Evolutionary conservation across 1,284 basidiomycete species (phyloP).

Genomic region (Irpex sp.): DNA sequence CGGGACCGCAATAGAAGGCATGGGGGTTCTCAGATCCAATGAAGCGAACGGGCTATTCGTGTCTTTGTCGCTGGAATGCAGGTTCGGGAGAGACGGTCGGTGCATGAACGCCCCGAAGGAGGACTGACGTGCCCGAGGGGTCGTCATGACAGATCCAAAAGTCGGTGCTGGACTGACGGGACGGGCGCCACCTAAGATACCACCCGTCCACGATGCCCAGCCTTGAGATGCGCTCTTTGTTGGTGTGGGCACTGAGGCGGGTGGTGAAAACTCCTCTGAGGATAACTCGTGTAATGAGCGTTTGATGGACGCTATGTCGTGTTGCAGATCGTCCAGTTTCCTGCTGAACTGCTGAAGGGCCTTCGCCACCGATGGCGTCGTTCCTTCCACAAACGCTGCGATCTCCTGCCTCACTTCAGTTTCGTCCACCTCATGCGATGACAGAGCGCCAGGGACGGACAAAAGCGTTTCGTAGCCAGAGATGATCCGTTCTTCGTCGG

Average conservation of each 20-base stretch:
- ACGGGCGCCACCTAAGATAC: conserved; percentile 30
- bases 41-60: conserved; percentile 36
- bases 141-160: conserved; percentile 66
- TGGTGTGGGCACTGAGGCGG: conserved; percentile 9
- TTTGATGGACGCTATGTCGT: conserved; percentile 71
- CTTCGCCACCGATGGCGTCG: conserved; percentile 43
- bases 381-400: conserved; percentile 53
- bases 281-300: conserved; percentile 43
- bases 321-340: conserved; percentile 74
- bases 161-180: conserved; percentile 43
- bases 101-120: conserved; percentile 30
- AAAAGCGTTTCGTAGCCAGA: conserved; percentile 72
- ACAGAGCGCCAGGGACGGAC: conserved; percentile 48
- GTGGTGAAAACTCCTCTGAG: conserved; percentile 4
- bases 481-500: conserved; percentile 70
- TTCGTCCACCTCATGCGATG: conserved; percentile 26
- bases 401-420: conserved; percentile 49
- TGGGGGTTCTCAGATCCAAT: conserved; percentile 55
- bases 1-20: conserved; percentile 37
- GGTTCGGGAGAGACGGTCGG: not conserved
- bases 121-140: conserved; percentile 46
- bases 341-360: conserved; percentile 45
- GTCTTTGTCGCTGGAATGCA: not conserved
- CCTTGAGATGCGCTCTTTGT: conserved; percentile 20
- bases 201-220: conserved; percentile 56